Conservation (phyloP, 1,284 basidiomycete genomes). For the Tranzscheliella williamsii region DNA sequence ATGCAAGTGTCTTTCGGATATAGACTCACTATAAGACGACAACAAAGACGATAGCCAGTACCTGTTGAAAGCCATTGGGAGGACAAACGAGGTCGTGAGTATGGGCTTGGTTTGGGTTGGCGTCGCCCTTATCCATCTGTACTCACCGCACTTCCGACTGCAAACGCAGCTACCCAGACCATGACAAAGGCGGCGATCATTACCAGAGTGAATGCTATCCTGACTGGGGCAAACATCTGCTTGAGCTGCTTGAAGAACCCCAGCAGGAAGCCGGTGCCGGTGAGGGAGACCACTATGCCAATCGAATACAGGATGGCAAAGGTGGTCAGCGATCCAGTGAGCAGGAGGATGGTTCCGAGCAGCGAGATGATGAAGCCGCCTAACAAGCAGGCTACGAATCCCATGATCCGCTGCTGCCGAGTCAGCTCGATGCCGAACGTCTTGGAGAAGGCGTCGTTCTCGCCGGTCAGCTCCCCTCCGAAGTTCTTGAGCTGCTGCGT, state of each 20-base stretch:
- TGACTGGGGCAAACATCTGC: conserved; percentile 90
- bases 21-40: conserved; percentile 49
- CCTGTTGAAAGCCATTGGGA: too few relatives aligned
- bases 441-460: conserved; percentile 47
- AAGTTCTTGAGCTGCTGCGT: conserved; percentile 46
- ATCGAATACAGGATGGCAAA: conserved; percentile 85
- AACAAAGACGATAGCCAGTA: conserved; percentile 48
- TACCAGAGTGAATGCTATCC: conserved; percentile 78
- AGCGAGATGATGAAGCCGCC: conserved; percentile 68
- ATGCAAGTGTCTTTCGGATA: too few relatives aligned
- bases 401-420: conserved; percentile 50
- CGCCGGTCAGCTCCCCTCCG: conserved; percentile 50
- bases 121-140: too few relatives aligned
- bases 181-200: conserved; percentile 67
- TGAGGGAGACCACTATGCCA: conserved; percentile 78
- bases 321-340: conserved; percentile 71
- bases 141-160: conserved; percentile 33
- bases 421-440: conserved; percentile 51
- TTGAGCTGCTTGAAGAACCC: conserved; percentile 47
- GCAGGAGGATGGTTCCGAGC: conserved; percentile 77
- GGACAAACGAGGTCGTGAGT: too few relatives aligned
- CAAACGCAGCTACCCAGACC: conserved; percentile 56
- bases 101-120: too few relatives aligned
- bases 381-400: conserved; percentile 63
- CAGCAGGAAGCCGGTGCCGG: conserved; percentile 65